Evolutionary conservation across 768 basidiomycete genomes (phyloP).

Genomic region (Saitozyma podzolica): DNA sequence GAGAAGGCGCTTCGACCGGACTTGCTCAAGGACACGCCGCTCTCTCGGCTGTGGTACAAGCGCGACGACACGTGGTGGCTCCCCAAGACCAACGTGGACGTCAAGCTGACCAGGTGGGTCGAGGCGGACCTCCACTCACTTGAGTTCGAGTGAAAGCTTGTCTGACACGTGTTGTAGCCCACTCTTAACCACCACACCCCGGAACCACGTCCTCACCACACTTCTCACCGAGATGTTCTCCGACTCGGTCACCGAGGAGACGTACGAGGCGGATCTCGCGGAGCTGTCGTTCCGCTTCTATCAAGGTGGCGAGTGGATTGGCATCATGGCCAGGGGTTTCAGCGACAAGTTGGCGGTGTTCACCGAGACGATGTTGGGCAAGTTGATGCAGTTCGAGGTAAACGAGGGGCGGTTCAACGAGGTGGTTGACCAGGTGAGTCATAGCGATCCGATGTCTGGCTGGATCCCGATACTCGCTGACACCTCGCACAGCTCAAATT

Average conservation of each 20-base stretch:
- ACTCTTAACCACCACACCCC: constrained; percentile 58
- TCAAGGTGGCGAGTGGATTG: constrained; percentile 66
- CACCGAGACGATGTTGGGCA: constrained; percentile 68
- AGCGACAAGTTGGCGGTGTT: constrained; percentile 83
- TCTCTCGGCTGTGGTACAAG: constrained; percentile 88
- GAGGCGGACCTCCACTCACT: too few species aligned
- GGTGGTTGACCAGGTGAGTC: constrained; percentile 75
- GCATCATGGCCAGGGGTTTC: constrained; percentile 74
- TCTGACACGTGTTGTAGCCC: constrained; percentile 41
- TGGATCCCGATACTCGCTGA: constrained; percentile 3
- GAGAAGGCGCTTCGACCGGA: constrained; percentile 58
- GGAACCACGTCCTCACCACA: constrained; percentile 72
- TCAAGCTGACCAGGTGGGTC: constrained; percentile 54
- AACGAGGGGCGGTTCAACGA: constrained; percentile 72
- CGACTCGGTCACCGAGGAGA: constrained; percentile 84
- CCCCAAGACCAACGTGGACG: constrained; percentile 75
- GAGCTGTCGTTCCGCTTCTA: constrained; percentile 74
- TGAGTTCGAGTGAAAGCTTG: too few species aligned
- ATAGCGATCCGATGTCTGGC: neutral
- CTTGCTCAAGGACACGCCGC: constrained; percentile 69
- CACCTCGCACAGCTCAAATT: constrained; percentile 56
- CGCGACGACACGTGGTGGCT: constrained; percentile 97
- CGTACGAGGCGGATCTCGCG: constrained; percentile 90
- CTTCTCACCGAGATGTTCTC: constrained; percentile 82
- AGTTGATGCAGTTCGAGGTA: constrained; percentile 65